These are phyloP conservation scores for Coffea eugenioides DNA, from an alignment of 257 asterid genomes.

Conservation along the genomic window DNA sequence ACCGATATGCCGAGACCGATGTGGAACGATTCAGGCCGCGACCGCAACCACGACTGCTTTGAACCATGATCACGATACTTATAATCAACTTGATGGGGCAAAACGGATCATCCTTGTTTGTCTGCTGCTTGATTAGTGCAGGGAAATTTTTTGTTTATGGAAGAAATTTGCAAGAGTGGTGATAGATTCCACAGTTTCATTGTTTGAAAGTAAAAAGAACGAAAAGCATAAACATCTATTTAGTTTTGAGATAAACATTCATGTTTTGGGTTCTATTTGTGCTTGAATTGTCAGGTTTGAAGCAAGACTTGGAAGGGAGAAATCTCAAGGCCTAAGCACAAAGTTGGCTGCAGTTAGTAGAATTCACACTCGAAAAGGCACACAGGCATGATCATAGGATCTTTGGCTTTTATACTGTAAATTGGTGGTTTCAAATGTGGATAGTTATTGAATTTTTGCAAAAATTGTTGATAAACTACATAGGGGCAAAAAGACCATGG, in stretches of 20 bases:
- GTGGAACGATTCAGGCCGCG: no score
- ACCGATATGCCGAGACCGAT: no score
- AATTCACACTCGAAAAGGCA: neutral
- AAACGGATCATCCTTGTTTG: no score
- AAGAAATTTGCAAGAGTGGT: neutral
- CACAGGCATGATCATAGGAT: neutral
- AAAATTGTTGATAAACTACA: neutral
- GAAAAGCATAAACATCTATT: neutral
- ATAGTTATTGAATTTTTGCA: neutral
- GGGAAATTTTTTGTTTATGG: neutral
- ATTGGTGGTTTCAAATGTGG: neutral
- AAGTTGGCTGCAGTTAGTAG: neutral
- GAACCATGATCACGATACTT: no score
- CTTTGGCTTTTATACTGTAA: neutral
- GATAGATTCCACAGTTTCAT: neutral
- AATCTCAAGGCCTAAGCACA: neutral
- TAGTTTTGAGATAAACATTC: neutral
- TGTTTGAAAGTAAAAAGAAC: neutral
- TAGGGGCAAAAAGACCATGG: neutral
- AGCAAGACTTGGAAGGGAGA: neutral
- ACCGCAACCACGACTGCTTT: no score
- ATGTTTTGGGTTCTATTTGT: neutral
- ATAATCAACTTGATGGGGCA: neutral
- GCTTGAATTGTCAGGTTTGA: neutral
- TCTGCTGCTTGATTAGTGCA: neutral